Base-by-base conservation (phyloP, 2,329 filamentous ascomycete genomes). In the Escovopsis sp. region DNA sequence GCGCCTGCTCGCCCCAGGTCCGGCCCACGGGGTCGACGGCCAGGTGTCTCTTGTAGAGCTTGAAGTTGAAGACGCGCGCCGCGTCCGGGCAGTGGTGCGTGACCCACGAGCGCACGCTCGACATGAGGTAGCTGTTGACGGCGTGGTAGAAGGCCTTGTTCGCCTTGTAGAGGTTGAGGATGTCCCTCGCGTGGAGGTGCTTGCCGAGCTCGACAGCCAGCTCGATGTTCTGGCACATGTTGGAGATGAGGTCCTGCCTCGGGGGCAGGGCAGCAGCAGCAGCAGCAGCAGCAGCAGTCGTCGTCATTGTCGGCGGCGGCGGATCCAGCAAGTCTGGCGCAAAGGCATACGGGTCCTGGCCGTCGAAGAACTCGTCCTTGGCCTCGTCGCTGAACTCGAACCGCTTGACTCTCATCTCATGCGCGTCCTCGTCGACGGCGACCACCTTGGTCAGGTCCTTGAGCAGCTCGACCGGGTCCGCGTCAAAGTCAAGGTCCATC, bases 161-260 rank as follows among this genome's bases (percentile, higher is more conserved):
- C 49, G 77, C 72, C 49, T 70, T 65, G 63, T 82, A 85, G 32
- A 87, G 66, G 37, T 64, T 69, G 45, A 86, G 56, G 6, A 87
- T 63, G 42, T 80, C 75, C 12, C 61, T 53, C 1, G 74, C 59
- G 7, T 59, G 55, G 18, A 85, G 66, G 45, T 72, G 64, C 48
- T 68, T 66, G 45, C 71, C 69, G 7, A 84, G 52, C 39, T 70
- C 62, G 38, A 78, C 62, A 37, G 70, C 59, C 4, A 85, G 59
- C 42, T 77, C 72, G 4, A 69, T 57, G 48, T 63, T 63, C 38
- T 59, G 59, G 43, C 61, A 64, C 12, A 74, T 45, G 0, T 58
- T 59, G 33, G 58, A 60, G 50, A 75, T 55, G 38, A 72, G 54
- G 48, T 73, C 65, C 39, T 62, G 59, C 15, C 53, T 53, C 5